phyloP scores from a whole-genome alignment of 1,139 yeast genomes.

The Candida buenavistaensis region DNA sequence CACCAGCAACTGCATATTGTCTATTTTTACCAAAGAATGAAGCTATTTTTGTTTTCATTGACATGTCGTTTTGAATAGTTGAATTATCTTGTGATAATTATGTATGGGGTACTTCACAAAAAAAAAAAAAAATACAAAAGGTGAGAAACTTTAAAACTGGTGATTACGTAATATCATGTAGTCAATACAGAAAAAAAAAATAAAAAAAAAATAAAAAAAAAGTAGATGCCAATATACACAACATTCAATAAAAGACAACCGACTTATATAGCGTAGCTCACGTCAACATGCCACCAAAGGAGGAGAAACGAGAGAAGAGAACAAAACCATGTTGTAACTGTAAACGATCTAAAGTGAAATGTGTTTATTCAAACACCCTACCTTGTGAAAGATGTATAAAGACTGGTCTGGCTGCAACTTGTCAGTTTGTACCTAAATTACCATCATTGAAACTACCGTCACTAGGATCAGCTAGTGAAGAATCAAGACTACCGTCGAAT shows the following conservation, averaged over 20 bases:
- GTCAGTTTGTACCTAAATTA: conserved; percentile 58
- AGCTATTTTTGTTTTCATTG: conserved; percentile 40
- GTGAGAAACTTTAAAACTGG: background rate
- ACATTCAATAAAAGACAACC: too few species aligned
- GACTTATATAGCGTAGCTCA: background rate
- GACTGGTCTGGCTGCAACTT: conserved; percentile 44
- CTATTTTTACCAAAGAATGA: conserved; percentile 55
- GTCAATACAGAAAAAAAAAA: background rate
- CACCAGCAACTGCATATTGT: conserved; percentile 72
- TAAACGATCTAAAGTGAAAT: conserved; percentile 63
- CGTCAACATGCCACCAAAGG: conserved; percentile 3
- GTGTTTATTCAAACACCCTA: conserved; percentile 45
- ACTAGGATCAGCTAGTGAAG: conserved; percentile 5
- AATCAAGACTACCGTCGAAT: conserved; percentile 3
- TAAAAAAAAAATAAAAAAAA: background rate
- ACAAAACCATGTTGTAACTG: conserved; percentile 67
- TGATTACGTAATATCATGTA: background rate
- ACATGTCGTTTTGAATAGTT: conserved; percentile 28
- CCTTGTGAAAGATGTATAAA: conserved; percentile 63
- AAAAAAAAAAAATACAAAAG: too few species aligned
- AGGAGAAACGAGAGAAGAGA: conserved; percentile 33
- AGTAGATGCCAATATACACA: too few species aligned
- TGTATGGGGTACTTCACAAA: conserved; percentile 4
- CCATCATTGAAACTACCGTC: conserved; percentile 45
- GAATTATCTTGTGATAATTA: background rate